phyloP scores from a whole-genome alignment of 495 filamentous ascomycete species.

The Patellaria atrata region DNA sequence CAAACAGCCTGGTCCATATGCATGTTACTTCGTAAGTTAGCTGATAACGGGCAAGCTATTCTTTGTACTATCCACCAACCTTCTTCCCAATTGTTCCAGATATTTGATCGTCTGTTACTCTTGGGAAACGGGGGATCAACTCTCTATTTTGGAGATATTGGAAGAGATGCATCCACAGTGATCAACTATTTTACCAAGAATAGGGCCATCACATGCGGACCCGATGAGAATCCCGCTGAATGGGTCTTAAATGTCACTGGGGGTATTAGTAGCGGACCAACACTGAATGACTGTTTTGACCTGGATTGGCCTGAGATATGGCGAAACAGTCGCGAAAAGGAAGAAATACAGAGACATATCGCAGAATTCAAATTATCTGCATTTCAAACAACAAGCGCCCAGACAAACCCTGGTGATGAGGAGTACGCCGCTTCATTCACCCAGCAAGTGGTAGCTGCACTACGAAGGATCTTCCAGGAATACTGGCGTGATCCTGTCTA shows the following conservation, averaged over 20 bases:
- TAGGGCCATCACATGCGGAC: slow-evolving; percentile 1
- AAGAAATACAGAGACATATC: not conserved
- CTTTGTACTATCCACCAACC: slow-evolving; percentile 17
- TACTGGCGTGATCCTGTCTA: slow-evolving; percentile 9
- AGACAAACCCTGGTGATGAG: not conserved
- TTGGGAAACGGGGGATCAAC: slow-evolving; percentile 2
- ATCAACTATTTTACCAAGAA: slow-evolving; percentile 7
- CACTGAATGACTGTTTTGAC: too few relatives aligned
- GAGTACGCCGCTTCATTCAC: slow-evolving; percentile 5
- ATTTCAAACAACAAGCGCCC: not conserved
- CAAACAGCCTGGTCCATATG: slow-evolving; percentile 9
- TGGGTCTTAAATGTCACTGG: slow-evolving; percentile 5
- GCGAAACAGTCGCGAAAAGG: not conserved
- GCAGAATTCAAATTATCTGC: slow-evolving; percentile 1
- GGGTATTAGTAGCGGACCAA: too few relatives aligned
- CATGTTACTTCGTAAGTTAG: slow-evolving; percentile 4
- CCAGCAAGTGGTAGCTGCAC: not conserved
- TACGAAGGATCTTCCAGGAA: not conserved
- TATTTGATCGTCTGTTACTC: slow-evolving; percentile 9
- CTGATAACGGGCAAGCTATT: slow-evolving; percentile 14
- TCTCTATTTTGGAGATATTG: slow-evolving; percentile 9
- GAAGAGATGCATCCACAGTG: slow-evolving; percentile 1
- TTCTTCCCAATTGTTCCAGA: slow-evolving; percentile 5
- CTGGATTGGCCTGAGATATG: not conserved
- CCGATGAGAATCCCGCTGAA: slow-evolving; percentile 9